phyloP scores from a whole-genome alignment of 257 asterid species.

The Fraxinus excelsior region DNA sequence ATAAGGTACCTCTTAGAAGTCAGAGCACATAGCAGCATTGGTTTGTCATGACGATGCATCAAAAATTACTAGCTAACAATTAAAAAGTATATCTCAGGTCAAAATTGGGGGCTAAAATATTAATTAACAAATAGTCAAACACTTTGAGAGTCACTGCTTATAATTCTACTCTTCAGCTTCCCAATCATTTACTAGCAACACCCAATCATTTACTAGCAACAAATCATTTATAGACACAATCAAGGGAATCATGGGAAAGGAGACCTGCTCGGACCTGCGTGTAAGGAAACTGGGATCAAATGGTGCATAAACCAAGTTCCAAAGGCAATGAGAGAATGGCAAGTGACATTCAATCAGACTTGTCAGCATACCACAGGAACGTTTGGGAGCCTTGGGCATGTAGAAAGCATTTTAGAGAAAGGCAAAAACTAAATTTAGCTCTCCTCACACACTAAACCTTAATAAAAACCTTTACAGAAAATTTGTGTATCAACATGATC shows the following conservation, averaged over 20 bases:
- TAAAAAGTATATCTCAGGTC: not conserved
- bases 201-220: not conserved
- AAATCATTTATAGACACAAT: not conserved
- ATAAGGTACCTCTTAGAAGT: not conserved
- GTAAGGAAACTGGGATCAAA: not conserved
- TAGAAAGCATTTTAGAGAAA: not conserved
- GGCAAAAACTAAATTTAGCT: not conserved
- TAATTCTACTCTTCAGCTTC: not conserved
- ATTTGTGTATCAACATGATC: not conserved
- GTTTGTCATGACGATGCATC: not conserved
- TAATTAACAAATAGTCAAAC: not conserved
- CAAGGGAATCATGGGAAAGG: not conserved
- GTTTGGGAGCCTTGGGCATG: not conserved
- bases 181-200: not conserved
- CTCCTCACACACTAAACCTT: not conserved
- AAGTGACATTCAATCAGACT: not conserved
- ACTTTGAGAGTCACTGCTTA: not conserved
- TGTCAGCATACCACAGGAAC: not conserved
- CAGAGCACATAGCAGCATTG: not conserved
- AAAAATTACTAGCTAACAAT: not conserved
- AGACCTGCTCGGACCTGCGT: not conserved
- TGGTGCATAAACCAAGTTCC: not conserved
- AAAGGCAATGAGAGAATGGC: not conserved
- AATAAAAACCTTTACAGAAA: not conserved
- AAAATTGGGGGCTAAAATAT: not conserved